Conservation (phyloP, 1,139 yeast species). For the Suhomyces taliae region DNA sequence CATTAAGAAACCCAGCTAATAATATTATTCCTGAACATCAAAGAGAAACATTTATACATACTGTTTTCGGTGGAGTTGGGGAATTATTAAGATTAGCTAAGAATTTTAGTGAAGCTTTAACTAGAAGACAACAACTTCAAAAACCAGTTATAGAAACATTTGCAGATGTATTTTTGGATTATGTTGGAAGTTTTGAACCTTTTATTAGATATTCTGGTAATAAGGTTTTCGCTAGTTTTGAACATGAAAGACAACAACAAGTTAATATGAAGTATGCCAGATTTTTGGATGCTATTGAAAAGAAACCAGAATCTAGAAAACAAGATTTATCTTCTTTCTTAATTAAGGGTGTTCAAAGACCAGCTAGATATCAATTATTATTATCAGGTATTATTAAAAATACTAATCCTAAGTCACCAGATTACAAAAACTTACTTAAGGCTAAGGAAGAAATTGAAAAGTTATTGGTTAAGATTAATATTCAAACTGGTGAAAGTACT, state of each 20-base stretch:
- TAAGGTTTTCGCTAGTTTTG: slow-evolving; percentile 92
- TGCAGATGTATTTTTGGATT: slow-evolving; percentile 85
- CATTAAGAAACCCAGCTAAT: slow-evolving; percentile 69
- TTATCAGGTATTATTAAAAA: slow-evolving; percentile 81
- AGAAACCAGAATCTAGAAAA: slow-evolving; percentile 85
- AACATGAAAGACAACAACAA: slow-evolving; percentile 91
- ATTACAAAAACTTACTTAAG: slow-evolving; percentile 64
- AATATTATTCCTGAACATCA: slow-evolving; percentile 87
- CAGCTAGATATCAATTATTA: slow-evolving; percentile 89
- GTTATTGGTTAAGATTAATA: slow-evolving; percentile 76
- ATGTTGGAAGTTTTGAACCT: slow-evolving; percentile 85
- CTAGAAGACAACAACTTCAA: slow-evolving; percentile 83
- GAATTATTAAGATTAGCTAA: slow-evolving; percentile 85
- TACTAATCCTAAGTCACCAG: slow-evolving; percentile 75
- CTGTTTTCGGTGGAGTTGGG: slow-evolving; percentile 87
- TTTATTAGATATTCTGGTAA: slow-evolving; percentile 94
- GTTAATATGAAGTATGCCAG: slow-evolving; percentile 87
- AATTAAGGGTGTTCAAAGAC: slow-evolving; percentile 93
- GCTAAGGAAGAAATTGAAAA: slow-evolving; percentile 78
- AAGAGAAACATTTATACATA: slow-evolving; percentile 84
- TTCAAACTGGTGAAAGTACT: slow-evolving; percentile 91
- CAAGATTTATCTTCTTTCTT: slow-evolving; percentile 90
- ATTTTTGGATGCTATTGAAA: slow-evolving; percentile 88
- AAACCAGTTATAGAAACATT: slow-evolving; percentile 79
- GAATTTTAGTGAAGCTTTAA: slow-evolving; percentile 82